phyloP scores from a whole-genome alignment of 495 filamentous ascomycete genomes.

The Pseudomonodictys pantanalensis region DNA sequence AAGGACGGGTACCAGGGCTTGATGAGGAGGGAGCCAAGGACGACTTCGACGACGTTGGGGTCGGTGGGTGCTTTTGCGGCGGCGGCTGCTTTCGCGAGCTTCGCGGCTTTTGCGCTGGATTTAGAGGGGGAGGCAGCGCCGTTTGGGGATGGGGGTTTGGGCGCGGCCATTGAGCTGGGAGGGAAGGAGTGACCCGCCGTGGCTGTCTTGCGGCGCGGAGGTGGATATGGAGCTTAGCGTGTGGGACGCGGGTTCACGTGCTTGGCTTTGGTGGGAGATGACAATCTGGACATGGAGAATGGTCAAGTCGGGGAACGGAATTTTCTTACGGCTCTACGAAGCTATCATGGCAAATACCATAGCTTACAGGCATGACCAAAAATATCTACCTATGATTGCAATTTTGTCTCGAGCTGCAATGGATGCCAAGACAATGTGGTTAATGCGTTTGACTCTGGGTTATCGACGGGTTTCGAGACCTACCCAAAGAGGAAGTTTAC shows the following conservation, averaged over 20 bases:
- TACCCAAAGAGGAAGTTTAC: background rate
- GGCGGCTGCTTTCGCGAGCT: constrained; percentile 2
- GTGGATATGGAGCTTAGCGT: background rate
- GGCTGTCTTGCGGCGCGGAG: background rate
- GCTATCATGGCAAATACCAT: background rate
- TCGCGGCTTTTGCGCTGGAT: background rate
- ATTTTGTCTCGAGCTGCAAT: too few relatives aligned
- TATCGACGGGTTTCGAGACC: background rate
- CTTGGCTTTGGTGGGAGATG: too few relatives aligned
- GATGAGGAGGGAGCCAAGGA: constrained; percentile 45
- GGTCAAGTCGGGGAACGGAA: background rate
- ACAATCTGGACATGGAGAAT: background rate
- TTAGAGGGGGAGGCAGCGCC: background rate
- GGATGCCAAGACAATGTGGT: background rate
- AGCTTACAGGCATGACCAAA: background rate
- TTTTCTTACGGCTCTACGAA: too few relatives aligned
- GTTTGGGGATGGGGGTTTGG: background rate
- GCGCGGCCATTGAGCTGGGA: background rate
- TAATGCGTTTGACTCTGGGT: background rate
- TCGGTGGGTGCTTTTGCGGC: constrained; percentile 9
- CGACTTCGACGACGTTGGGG: constrained; percentile 46
- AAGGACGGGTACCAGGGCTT: constrained; percentile 49
- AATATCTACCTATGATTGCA: too few relatives aligned
- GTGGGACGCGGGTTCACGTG: too few relatives aligned
- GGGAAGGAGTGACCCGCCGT: too few relatives aligned